Percentiles rank a stretch among this genome's conserved stretches.
Evolutionary conservation across 345 rosid species (phyloP).

Genomic region (Acer yangbiense): DNA sequence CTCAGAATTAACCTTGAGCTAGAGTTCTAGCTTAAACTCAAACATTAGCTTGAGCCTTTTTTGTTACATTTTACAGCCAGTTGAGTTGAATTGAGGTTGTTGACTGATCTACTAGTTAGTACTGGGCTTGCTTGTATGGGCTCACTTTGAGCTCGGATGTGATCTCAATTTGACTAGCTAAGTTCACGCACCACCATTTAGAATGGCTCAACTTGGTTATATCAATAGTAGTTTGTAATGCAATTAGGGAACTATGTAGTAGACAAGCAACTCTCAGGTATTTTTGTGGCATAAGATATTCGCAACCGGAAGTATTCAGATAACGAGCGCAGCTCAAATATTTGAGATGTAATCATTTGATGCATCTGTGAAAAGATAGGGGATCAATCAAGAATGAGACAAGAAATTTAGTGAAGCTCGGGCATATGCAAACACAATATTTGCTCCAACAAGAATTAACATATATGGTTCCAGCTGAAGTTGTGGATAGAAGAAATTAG

Average conservation of each 20-base stretch:
- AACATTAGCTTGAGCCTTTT: neutral
- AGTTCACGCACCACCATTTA: neutral
- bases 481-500: neutral
- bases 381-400: neutral
- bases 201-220: too few relatives aligned
- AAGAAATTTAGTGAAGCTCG: too few relatives aligned
- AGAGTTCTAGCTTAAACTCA: neutral
- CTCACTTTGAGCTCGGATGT: neutral
- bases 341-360: neutral
- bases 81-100: neutral
- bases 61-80: neutral
- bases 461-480: neutral
- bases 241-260: neutral
- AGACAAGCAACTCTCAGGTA: neutral
- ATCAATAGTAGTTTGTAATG: neutral
- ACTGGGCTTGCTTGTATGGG: neutral
- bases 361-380: neutral
- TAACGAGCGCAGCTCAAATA: neutral
- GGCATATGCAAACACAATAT: neutral
- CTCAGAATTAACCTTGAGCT: slow-evolving; percentile 1
- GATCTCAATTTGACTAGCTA: neutral
- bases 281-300: neutral
- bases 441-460: neutral
- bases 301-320: neutral
- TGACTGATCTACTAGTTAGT: neutral